Evolutionary conservation across 176 grass and related monocot genomes (phyloP), one percentile per base, ranked within the genome.

Genomic region (Puccinellia tenuiflora): DNA sequence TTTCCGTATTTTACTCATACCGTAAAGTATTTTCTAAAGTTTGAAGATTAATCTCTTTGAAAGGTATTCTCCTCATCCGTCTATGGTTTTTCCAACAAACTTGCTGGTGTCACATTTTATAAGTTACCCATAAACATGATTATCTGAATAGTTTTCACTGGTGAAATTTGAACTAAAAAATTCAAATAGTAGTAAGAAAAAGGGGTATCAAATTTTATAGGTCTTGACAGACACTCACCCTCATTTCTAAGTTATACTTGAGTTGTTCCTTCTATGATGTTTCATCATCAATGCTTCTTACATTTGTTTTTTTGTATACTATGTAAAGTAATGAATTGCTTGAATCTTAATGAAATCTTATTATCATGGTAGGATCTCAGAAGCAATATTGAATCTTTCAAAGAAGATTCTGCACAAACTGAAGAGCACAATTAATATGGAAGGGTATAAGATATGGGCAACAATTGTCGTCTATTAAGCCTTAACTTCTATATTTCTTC

Each of bases 401-500:
- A 85, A 68, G 68, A 81, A 81, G 54, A 79, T 90, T 45, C 61
- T 54, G 57, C 85, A 79, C 24, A 82, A 83, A 75, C 35, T 77
- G 47, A 65, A 62, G 9, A 85, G 54, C 39, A 13, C 62, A 81
- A 79, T 37, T 65, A 3, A 69, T 45, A 14, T 21, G 20, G 80
- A 88, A 79, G 77, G 30, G 66, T 81, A 89, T 37, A 75, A 79
- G 81, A 72, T 84, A 61, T 77, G 14, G 53, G 88, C 92, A 28
- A 66, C 80, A 48, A 15, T 28, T 80, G 51, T 81, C n/a, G n/a
- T n/a, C n/a, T n/a, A n/a, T n/a, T n/a, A n/a, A n/a, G n/a, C n/a
- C n/a, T n/a, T n/a, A n/a, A 76, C 88, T 88, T 90, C 92, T 97
- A 88, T 83, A 92, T 94, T 82, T 72, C 68, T 72, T 47, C 68